Evolutionary conservation across 495 filamentous ascomycete genomes (phyloP).

Genomic region (Penicillium soppii): DNA sequence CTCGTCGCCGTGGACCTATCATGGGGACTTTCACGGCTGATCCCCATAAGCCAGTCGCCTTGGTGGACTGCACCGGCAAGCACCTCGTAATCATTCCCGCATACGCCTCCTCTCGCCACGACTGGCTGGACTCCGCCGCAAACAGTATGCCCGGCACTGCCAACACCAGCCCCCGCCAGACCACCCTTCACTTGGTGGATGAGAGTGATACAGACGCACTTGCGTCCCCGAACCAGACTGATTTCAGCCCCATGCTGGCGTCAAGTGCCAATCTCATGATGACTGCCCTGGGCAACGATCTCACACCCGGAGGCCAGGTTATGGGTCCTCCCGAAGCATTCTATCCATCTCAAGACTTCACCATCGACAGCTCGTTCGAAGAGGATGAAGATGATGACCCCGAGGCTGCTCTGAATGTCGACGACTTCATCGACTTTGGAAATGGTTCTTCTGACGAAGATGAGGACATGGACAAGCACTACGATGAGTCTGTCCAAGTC

Average conservation of each 20-base stretch:
- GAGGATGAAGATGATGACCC: constrained; percentile 63
- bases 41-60: constrained; percentile 68
- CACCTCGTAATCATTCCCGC: constrained; percentile 67
- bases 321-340: constrained; percentile 77
- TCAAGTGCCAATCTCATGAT: constrained; percentile 76
- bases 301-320: constrained; percentile 62
- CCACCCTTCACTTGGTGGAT: constrained; percentile 48
- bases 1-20: constrained; percentile 56
- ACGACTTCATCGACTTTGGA: constrained; percentile 72
- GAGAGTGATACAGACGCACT: constrained; percentile 53
- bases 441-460: constrained; percentile 57
- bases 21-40: constrained; percentile 54
- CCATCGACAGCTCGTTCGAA: constrained; percentile 52
- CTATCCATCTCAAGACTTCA: constrained; percentile 64
- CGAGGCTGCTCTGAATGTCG: constrained; percentile 62
- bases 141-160: constrained; percentile 53
- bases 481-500: constrained; percentile 38
- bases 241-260: constrained; percentile 60
- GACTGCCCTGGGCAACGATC: constrained; percentile 59
- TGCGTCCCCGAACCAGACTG: constrained; percentile 43
- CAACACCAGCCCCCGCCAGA: constrained; percentile 53
- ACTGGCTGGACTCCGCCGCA: constrained; percentile 47
- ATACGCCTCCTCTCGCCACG: constrained; percentile 47
- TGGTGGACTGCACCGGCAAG: constrained; percentile 68
- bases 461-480: constrained; percentile 34